Percentiles rank a stretch among this genome's conserved stretches.
Conservation (phyloP, 768 basidiomycete species). For the Pulveroboletus frians region DNA sequence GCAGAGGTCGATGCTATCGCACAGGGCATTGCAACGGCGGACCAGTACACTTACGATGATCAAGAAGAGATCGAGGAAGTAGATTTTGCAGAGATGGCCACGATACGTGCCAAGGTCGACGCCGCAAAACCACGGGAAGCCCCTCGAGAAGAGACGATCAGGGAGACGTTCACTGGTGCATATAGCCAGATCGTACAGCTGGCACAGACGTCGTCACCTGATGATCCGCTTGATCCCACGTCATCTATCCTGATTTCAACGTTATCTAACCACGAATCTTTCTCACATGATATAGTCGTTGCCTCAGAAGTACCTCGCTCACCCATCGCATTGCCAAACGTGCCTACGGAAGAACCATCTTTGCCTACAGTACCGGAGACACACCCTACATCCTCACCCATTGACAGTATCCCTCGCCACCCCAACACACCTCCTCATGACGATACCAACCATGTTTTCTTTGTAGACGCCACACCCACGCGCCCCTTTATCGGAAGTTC, state of each 20-base stretch:
- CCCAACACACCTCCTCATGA: not conserved
- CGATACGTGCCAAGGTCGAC: slow-evolving; percentile 19
- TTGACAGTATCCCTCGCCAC: not conserved
- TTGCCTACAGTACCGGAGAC: not conserved
- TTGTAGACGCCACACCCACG: slow-evolving; percentile 40
- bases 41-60: slow-evolving; percentile 12
- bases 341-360: not conserved
- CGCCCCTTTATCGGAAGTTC: slow-evolving; percentile 1
- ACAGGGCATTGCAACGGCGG: not conserved
- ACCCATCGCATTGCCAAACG: not conserved
- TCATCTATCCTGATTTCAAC: slow-evolving; percentile 10
- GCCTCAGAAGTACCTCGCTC: not conserved
- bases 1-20: slow-evolving; percentile 35
- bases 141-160: slow-evolving; percentile 19
- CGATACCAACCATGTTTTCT: slow-evolving; percentile 15
- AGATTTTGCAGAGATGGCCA: slow-evolving; percentile 47
- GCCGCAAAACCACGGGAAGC: not conserved
- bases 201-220: not conserved
- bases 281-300: not conserved
- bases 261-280: not conserved
- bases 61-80: slow-evolving; percentile 42
- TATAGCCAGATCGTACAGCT: slow-evolving; percentile 20
- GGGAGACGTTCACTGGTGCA: slow-evolving; percentile 37
- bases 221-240: slow-evolving; percentile 5
- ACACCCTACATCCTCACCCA: not conserved